phyloP scores from a whole-genome alignment of 352 stramenopile species.

The Pythium brachiatum region DNA sequence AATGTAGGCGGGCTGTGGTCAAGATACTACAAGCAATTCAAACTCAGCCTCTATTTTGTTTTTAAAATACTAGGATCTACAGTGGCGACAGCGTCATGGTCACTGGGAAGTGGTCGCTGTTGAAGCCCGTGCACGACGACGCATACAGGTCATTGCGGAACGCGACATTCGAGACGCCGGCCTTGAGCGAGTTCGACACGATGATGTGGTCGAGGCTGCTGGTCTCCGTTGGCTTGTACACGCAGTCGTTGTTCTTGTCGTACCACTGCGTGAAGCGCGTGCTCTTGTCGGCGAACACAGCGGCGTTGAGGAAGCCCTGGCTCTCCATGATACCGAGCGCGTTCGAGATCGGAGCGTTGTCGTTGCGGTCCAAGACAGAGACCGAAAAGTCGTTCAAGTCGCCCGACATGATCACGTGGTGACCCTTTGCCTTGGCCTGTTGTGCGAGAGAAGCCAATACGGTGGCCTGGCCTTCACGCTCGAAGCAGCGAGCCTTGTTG shows the following conservation, averaged over 20 bases:
- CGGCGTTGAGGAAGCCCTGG: slow-evolving; percentile 45
- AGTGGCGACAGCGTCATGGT: slow-evolving; percentile 21
- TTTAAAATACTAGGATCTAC: slow-evolving; percentile 1
- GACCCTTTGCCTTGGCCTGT: slow-evolving; percentile 38
- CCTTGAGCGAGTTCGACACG: slow-evolving; percentile 47
- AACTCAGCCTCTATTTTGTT: neutral
- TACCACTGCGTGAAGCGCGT: slow-evolving; percentile 62
- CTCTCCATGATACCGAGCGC: slow-evolving; percentile 47
- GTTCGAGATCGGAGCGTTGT: slow-evolving; percentile 53
- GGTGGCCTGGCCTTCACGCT: slow-evolving; percentile 61
- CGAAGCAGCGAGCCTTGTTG: slow-evolving; percentile 50
- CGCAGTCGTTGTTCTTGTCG: slow-evolving; percentile 59
- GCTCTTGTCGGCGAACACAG: slow-evolving; percentile 33
- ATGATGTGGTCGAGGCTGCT: slow-evolving; percentile 65
- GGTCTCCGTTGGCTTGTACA: slow-evolving; percentile 45
- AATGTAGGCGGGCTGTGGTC: too few relatives aligned
- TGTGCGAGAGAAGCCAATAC: slow-evolving; percentile 41
- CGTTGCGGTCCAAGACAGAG: slow-evolving; percentile 54
- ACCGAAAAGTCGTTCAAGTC: slow-evolving; percentile 71
- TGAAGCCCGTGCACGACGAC: slow-evolving; percentile 46
- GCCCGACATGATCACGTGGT: slow-evolving; percentile 64
- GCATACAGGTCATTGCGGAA: slow-evolving; percentile 58
- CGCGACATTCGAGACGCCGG: slow-evolving; percentile 34
- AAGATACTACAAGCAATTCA: neutral
- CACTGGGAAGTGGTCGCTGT: slow-evolving; percentile 63